Evolutionary conservation across 345 rosid genomes (phyloP), one percentile per base, ranked within the genome.

Genomic region (Euphorbia lathyris): DNA sequence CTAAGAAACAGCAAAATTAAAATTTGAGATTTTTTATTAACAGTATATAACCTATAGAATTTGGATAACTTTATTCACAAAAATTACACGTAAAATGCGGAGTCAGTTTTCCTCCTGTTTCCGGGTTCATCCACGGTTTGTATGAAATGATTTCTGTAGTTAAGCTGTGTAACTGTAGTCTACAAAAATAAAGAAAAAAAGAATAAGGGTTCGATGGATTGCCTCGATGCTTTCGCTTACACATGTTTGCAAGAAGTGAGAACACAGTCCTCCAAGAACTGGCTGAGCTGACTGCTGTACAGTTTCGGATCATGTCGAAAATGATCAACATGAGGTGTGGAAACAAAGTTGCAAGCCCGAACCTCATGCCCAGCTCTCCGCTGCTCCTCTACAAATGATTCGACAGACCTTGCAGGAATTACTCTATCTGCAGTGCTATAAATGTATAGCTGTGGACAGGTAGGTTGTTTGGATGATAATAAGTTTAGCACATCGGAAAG

Each of bases 251-350:
- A 75, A 63, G 80, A 71, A 72, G 85, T 58, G 64, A 86, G 86
- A 77, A 87, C 93, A 56, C 68, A 85, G 72, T 90, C 90, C 50
- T 90, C 90, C 79, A 96, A 73, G 72, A 96, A 96, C 77, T 82
- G 86, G 81, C 77, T 86, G 50, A 96, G 97, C 83, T 92, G 88
- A 52, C 81, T 71, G 0, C 91, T 80, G 70, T 92, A 96, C 6
- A 81, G 84, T 70, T 89, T 79, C 1, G 99, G 99, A 78, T 96
- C 96, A 78, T 85, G 92, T 73, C 99, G 81, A 71, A 89, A 96
- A 80, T 96, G 99, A 80, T 96, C 99, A 0, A 96, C 98, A 43
- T 96, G 99, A 10, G 99, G 99, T 9, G 99, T 88, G 9, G 92
- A 86, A 68, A 92, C 85, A 79, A 96, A 96, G 84, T 96, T 87